These are phyloP conservation scores for Penicillium egyptiacum DNA, from an alignment of 495 filamentous ascomycete species.

Conservation along the genomic window DNA sequence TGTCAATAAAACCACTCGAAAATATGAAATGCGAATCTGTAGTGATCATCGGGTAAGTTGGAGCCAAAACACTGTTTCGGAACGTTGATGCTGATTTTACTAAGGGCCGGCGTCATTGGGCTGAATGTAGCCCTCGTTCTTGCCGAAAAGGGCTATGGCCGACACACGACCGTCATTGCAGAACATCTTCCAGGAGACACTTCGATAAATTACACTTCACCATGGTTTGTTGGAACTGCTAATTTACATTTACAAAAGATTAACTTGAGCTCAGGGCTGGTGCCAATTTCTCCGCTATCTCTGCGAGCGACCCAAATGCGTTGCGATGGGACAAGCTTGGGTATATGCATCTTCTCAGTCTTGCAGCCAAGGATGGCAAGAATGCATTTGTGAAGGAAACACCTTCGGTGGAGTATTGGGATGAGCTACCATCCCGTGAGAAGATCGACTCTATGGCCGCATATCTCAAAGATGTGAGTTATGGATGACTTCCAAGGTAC, in stretches of 20 bases:
- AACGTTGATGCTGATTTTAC: background rate
- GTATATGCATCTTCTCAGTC: slow-evolving; percentile 27
- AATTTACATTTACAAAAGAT: background rate
- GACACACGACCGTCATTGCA: slow-evolving; percentile 29
- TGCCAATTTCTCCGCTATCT: slow-evolving; percentile 38
- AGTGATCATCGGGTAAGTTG: slow-evolving; percentile 22
- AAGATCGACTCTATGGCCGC: slow-evolving; percentile 31
- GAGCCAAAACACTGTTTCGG: background rate
- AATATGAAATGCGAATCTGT: slow-evolving; percentile 21
- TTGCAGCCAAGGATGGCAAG: slow-evolving; percentile 23
- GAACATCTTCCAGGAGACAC: slow-evolving; percentile 36
- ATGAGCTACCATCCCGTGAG: slow-evolving; percentile 25
- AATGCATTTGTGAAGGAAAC: slow-evolving; percentile 26
- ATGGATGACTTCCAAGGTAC: background rate
- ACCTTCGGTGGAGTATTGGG: slow-evolving; percentile 34
- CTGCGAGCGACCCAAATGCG: slow-evolving; percentile 32
- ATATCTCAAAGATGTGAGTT: slow-evolving; percentile 35
- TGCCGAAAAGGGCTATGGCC: slow-evolving; percentile 28
- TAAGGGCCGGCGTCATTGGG: slow-evolving; percentile 37
- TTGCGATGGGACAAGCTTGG: slow-evolving; percentile 33
- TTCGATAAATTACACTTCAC: slow-evolving; percentile 31
- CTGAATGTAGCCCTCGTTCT: slow-evolving; percentile 36
- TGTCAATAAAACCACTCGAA: background rate
- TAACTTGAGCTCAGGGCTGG: slow-evolving; percentile 25
- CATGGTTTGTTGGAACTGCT: slow-evolving; percentile 26